Evolutionary conservation across 2,329 filamentous ascomycete genomes (phyloP).

Genomic region (Fusarium nodosum): DNA sequence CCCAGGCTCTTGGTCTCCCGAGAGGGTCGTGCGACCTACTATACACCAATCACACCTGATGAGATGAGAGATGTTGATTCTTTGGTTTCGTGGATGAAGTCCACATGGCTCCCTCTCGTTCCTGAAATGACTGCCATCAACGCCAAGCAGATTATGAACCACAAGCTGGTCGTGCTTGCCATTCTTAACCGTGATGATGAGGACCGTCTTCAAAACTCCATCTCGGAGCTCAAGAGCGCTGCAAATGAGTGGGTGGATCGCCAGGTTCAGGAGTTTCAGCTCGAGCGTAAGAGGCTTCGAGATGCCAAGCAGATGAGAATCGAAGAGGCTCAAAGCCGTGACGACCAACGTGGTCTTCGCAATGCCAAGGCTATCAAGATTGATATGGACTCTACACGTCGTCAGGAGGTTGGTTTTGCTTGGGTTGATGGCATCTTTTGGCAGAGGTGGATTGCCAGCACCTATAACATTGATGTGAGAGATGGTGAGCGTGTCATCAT

Average conservation of each 20-base stretch:
- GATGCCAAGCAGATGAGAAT: slow-evolving; percentile 96
- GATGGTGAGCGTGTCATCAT: slow-evolving; percentile 94
- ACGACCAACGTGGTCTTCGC: slow-evolving; percentile 87
- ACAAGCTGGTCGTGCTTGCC: slow-evolving; percentile 93
- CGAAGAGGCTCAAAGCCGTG: slow-evolving; percentile 94
- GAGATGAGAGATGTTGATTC: slow-evolving; percentile 90
- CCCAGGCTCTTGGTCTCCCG: slow-evolving; percentile 91
- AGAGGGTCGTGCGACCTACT: slow-evolving; percentile 91
- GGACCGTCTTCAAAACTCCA: slow-evolving; percentile 82
- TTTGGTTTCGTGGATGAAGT: slow-evolving; percentile 93
- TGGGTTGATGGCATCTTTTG: slow-evolving; percentile 98
- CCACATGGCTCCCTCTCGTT: slow-evolving; percentile 95
- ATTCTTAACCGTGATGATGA: slow-evolving; percentile 84
- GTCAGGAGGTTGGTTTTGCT: slow-evolving; percentile 92
- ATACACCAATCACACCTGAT: slow-evolving; percentile 84
- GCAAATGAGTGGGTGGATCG: slow-evolving; percentile 99
- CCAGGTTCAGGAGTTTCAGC: slow-evolving; percentile 89
- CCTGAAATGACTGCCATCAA: slow-evolving; percentile 93
- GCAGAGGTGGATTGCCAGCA: slow-evolving; percentile 96
- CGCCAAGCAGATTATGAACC: slow-evolving; percentile 93
- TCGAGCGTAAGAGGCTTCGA: slow-evolving; percentile 91
- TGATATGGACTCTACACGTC: slow-evolving; percentile 87
- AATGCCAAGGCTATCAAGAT: slow-evolving; percentile 92
- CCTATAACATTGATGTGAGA: slow-evolving; percentile 89
- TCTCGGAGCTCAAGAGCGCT: slow-evolving; percentile 93